A percentile compares a stretch with the other conserved stretches of the same genome.
Conservation (phyloP, 352 stramenopile genomes). For the Phytophthora europaea region DNA sequence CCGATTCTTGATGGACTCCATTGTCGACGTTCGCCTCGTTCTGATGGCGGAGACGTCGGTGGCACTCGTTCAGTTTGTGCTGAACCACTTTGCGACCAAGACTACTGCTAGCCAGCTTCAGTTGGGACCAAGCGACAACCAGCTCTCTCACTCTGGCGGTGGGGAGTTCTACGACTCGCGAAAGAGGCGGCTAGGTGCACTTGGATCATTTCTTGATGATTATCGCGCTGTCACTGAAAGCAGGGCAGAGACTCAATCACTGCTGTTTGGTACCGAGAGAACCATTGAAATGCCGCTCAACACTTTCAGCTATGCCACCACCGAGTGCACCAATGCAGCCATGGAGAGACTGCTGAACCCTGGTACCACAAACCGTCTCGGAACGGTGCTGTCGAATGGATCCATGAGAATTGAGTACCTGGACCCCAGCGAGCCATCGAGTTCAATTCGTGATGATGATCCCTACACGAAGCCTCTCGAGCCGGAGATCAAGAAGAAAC, state of each 20-base stretch:
- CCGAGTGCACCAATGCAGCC: conserved; percentile 31
- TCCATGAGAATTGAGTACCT: conserved; percentile 55
- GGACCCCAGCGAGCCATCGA: conserved; percentile 43
- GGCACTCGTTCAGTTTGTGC: conserved; percentile 68
- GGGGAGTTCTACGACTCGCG: conserved; percentile 25
- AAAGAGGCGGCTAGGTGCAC: conserved; percentile 22
- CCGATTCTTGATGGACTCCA: conserved; percentile 76
- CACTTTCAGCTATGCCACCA: conserved; percentile 29
- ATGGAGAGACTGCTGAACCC: conserved; percentile 41
- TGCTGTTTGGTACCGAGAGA: conserved; percentile 37
- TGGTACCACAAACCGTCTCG: conserved; percentile 31
- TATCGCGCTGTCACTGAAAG: conserved; percentile 29
- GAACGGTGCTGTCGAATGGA: conserved; percentile 39
- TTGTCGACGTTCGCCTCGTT: conserved; percentile 71
- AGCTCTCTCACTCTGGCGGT: conserved; percentile 22
- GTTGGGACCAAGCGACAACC: conserved; percentile 25
- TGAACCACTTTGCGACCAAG: conserved; percentile 48
- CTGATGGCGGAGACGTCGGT: conserved; percentile 65
- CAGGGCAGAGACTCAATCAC: conserved; percentile 31
- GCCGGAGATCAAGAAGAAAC: not conserved
- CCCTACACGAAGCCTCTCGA: conserved; percentile 16
- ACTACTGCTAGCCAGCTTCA: conserved; percentile 14
- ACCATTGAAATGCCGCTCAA: conserved; percentile 41
- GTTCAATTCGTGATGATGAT: conserved; percentile 28
- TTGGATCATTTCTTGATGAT: conserved; percentile 42